Evolutionary conservation across 441 rosid genomes (phyloP), one percentile per base, ranked within the genome.

Genomic region (Erysimum cheiri): DNA sequence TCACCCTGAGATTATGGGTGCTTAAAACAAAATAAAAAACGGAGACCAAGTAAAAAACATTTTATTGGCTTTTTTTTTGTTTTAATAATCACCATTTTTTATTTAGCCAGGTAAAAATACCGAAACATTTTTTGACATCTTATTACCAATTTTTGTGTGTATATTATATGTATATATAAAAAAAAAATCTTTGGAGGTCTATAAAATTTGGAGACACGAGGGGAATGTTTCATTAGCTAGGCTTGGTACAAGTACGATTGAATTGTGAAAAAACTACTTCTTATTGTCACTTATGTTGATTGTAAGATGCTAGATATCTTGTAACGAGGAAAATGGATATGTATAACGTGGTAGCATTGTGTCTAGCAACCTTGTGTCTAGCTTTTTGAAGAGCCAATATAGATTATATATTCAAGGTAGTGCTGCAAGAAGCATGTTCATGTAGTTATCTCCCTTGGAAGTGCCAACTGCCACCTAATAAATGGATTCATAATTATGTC

Each of bases 321-420:
- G 31, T 60, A 52, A 59, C 61, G 3, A 35, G 11, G 22, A 44
- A 48, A 2, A 28, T 22, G 7, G 52, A 46, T 35, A 47, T 17
- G 44, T 17, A 15, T 7, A 46, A 35, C 1, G 10, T 15, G 24
- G 37, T 50, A 59, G 52, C 44, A 59, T 31, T 66, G 56, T 13
- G 62, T 60, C 3, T 75, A 50, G 98, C 72, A 55, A 80, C 59
- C 77, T 70, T 80, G 69, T 67, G 39, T 81, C 97, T 90, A 71
- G 88, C 91, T 59, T 87, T 92, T 68, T 92, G 98, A 72, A 95
- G 97, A 80, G 96, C 94, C 79, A 90, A 78, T 77, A 95, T 81
- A 35, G 71, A 70, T 78, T 92, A n/a, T n/a, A n/a, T n/a, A n/a
- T n/a, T n/a, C 98, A 68, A 95, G 88, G 74, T 90, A 95, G 28